These are phyloP conservation scores for Dryas octopetala DNA, from an alignment of 306 rosid species.

Conservation along the genomic window DNA sequence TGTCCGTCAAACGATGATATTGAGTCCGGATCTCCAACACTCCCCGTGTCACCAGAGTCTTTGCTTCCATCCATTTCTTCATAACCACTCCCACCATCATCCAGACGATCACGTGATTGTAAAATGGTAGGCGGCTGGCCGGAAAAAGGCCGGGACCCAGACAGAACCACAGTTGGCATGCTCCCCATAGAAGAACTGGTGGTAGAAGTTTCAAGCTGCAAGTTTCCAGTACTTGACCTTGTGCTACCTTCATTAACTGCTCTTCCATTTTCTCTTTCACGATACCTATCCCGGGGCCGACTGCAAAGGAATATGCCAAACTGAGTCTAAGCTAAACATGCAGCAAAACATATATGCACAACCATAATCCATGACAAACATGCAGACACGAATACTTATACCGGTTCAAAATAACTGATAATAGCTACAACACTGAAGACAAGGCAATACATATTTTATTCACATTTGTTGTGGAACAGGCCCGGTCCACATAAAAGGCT, in stretches of 20 bases:
- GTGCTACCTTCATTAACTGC: conserved; percentile 65
- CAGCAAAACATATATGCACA: background rate
- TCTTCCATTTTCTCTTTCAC: conserved; percentile 90
- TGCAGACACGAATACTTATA: background rate
- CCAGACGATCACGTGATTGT: conserved; percentile 82
- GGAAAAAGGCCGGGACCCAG: conserved; percentile 66
- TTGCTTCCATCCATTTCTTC: conserved; percentile 95
- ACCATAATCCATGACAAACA: background rate
- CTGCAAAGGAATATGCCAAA: conserved; percentile 41
- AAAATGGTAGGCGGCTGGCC: conserved; percentile 82
- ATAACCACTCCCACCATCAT: conserved; percentile 65
- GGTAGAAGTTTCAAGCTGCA: conserved; percentile 62
- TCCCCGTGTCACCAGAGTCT: conserved; percentile 83
- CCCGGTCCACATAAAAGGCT: conserved; percentile 17
- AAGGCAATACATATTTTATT: background rate
- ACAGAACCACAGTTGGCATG: conserved; percentile 64
- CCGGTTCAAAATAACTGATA: background rate
- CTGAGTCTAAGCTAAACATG: background rate
- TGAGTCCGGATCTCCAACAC: conserved; percentile 82
- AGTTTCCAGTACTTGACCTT: conserved; percentile 50
- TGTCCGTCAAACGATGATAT: conserved; percentile 78
- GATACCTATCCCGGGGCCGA: conserved; percentile 84
- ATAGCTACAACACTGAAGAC: background rate
- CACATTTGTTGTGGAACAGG: background rate
- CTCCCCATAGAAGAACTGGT: conserved; percentile 48